Percentiles rank a stretch among this genome's conserved stretches.
These are phyloP conservation scores for Petunia secreta DNA, from an alignment of 257 asterid genomes.

Conservation along the genomic window DNA sequence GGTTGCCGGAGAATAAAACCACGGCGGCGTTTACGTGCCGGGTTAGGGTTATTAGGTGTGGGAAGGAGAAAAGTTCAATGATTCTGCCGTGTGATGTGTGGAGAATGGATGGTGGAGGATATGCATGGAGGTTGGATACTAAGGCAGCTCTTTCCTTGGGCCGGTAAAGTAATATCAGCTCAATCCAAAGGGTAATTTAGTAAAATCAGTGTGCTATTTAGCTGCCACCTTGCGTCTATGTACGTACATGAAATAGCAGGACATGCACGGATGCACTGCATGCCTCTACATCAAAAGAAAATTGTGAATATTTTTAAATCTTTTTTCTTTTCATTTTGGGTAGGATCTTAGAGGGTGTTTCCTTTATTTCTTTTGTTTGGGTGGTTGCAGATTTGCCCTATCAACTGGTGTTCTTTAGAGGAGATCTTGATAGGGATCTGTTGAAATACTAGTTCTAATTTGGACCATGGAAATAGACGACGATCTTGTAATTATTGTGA, in stretches of 20 bases:
- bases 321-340: not conserved
- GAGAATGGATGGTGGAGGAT: conserved; percentile 81
- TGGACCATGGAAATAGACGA: not conserved
- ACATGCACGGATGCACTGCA: conserved; percentile 9
- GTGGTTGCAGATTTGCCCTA: not conserved
- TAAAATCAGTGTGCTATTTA: not conserved
- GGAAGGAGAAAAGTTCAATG: conserved; percentile 39
- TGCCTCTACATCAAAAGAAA: conserved; percentile 1
- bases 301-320: not conserved
- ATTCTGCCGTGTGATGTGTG: conserved; percentile 87
- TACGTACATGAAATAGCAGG: not conserved
- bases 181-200: not conserved
- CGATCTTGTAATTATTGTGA: not conserved
- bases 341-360: not conserved
- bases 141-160: conserved; percentile 71
- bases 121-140: conserved; percentile 93
- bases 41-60: conserved; percentile 64
- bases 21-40: conserved; percentile 67
- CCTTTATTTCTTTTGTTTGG: not conserved
- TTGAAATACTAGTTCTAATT: not conserved
- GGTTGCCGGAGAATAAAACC: conserved; percentile 32
- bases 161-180: conserved; percentile 33
- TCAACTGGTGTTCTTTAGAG: not conserved
- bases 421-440: not conserved
- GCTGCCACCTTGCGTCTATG: not conserved